Conservation (phyloP, 768 basidiomycete genomes). For the Tephrocybe sp. region DNA sequence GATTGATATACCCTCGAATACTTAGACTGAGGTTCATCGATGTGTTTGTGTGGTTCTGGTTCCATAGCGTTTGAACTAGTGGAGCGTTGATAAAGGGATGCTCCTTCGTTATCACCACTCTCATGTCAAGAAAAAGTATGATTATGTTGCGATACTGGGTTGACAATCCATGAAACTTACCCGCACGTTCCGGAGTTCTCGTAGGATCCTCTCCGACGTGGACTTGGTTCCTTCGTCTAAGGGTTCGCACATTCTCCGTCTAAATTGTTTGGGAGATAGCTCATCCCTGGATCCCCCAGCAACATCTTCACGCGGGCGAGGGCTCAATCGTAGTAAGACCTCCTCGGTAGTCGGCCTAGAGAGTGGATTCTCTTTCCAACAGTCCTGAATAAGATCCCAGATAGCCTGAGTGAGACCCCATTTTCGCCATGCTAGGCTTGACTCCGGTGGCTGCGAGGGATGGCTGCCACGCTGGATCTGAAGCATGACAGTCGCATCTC, state of each 20-base stretch:
- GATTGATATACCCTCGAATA: too few relatives aligned
- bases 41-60: too few relatives aligned
- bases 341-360: not conserved
- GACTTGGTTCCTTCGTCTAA: not conserved
- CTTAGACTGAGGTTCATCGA: too few relatives aligned
- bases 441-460: not conserved
- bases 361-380: not conserved
- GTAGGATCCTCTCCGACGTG: not conserved
- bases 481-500: too few relatives aligned
- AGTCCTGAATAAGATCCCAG: conserved; percentile 1
- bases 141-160: too few relatives aligned
- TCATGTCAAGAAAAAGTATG: too few relatives aligned
- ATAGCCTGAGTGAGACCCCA: not conserved
- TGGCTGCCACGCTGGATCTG: not conserved
- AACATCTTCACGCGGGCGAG: not conserved
- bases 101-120: too few relatives aligned
- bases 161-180: not conserved
- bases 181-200: not conserved
- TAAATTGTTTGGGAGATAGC: not conserved
- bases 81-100: too few relatives aligned
- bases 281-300: not conserved
- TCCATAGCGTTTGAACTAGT: too few relatives aligned
- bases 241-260: not conserved
- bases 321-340: not conserved
- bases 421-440: not conserved